Evolutionary conservation across 257 asterid genomes (phyloP), one percentile per base, ranked within the genome.

Genomic region (Solanum paucissectum): DNA sequence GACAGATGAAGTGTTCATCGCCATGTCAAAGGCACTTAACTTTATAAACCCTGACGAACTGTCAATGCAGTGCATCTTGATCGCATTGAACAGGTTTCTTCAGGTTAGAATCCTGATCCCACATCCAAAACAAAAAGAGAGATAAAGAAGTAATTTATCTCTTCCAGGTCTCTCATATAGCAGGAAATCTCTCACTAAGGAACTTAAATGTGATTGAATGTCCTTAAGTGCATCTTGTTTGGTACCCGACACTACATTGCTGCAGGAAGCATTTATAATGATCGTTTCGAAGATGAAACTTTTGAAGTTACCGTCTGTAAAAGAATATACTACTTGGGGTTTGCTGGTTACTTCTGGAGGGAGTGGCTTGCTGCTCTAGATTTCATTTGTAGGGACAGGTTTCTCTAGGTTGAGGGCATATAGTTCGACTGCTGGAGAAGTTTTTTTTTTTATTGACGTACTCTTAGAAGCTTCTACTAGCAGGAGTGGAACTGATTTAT

Each of bases 21-120:
- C 99, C 93, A 96, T 97, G 99, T 97, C 99, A 76, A 97, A 97
- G 90, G 99, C 99, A 9, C 94, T 97, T 86, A 96, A 97, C 92
- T 97, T 97, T 94, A 96, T 96, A 87, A 97, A 95, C 89, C 99
- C 99, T 1, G 98, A 96, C 37, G 99, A 97, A 92, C 98, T 97
- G 12, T 97, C 99, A 3, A 95, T 96, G 98, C 98, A 97, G 90
- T 96, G 99, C 90, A 93, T 96, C 88, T 91, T 97, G 92, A 97
- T 97, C 76, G 99, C 99, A 69, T 90, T 96, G 93, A 97, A 97
- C 93, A 90, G 98, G 89, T 97, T 97, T 90, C 94, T 97, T 84
- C 99, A 96, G 96, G 99, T 95, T 72, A 21, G 83, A 8, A 71
- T 42, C 69, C 58, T 29, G 55, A 37, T 34, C 25, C 62, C 81